Percentiles rank a stretch among this genome's conserved stretches.
phyloP scores from a whole-genome alignment of 495 filamentous ascomycete genomes.

The Chaetomium cochliodes region DNA sequence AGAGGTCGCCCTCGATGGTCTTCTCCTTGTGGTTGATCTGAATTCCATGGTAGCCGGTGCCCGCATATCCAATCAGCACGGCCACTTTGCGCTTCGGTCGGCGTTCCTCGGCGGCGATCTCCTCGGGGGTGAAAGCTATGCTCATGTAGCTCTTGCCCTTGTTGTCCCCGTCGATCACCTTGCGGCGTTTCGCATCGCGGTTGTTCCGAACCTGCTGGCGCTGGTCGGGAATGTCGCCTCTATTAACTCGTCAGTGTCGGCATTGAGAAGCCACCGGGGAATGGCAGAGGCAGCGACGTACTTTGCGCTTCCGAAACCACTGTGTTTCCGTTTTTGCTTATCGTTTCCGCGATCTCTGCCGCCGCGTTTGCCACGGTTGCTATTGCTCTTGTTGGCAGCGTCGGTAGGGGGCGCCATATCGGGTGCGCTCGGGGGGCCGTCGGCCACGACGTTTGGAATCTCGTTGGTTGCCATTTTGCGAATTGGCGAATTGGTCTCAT shows the following conservation, averaged over 20 bases:
- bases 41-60: conserved; percentile 96
- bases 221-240: conserved; percentile 50
- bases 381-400: conserved; percentile 21
- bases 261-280: conserved; percentile 18
- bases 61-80: conserved; percentile 90
- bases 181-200: conserved; percentile 56
- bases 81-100: conserved; percentile 94
- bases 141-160: conserved; percentile 42
- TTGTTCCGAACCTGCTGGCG: conserved; percentile 59
- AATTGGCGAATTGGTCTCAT: conserved; percentile 20
- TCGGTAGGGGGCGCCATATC: background rate
- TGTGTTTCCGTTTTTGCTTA: conserved; percentile 28
- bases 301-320: conserved; percentile 30
- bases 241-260: conserved; percentile 34
- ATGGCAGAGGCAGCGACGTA: conserved; percentile 19
- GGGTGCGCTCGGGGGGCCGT: background rate
- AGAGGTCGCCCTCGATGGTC: conserved; percentile 97
- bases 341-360: conserved; percentile 25
- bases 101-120: conserved; percentile 79
- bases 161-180: conserved; percentile 45
- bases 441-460: conserved; percentile 10
- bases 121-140: conserved; percentile 56
- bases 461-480: conserved; percentile 29
- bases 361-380: conserved; percentile 14
- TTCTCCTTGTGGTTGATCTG: conserved; percentile 77